Evolutionary conservation across 352 stramenopile genomes (phyloP).

Genomic region (Thalassiosira delicatula): DNA sequence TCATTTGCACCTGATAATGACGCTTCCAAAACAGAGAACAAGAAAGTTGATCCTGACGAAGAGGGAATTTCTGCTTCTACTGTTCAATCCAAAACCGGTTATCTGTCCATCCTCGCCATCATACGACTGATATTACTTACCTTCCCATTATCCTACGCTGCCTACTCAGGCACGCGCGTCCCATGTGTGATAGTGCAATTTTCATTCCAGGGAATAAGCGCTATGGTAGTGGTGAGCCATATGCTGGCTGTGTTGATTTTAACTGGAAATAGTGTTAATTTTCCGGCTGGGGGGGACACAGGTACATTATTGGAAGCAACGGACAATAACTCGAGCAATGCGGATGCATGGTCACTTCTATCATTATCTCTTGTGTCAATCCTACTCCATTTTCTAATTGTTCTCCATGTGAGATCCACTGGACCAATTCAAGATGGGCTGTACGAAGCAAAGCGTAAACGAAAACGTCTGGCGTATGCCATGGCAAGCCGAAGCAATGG

Average conservation of each 20-base stretch:
- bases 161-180: conserved; percentile 75
- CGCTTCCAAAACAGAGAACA: conserved; percentile 19
- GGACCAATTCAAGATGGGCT: conserved; percentile 63
- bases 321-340: conserved; percentile 20
- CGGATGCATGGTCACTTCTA: conserved; percentile 66
- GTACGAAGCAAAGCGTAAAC: conserved; percentile 57
- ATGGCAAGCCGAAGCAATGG: conserved; percentile 47
- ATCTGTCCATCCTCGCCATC: conserved; percentile 57
- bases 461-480: conserved; percentile 57
- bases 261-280: too few relatives aligned
- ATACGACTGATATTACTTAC: conserved; percentile 70
- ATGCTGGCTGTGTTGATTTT: conserved; percentile 70
- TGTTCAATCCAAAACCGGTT: conserved; percentile 47
- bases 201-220: conserved; percentile 67
- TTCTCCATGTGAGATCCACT: conserved; percentile 79
- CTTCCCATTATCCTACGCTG: conserved; percentile 76
- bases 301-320: conserved; percentile 4
- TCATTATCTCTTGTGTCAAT: conserved; percentile 66
- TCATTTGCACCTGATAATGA: conserved; percentile 4
- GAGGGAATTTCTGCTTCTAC: conserved; percentile 30
- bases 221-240: conserved; percentile 68
- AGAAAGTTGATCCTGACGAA: conserved; percentile 14
- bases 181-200: conserved; percentile 68
- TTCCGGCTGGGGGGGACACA: background rate
- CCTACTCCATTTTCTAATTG: conserved; percentile 73